Conservation (phyloP, 2,329 filamentous ascomycete genomes). For the Paecilomyces formosus region DNA sequence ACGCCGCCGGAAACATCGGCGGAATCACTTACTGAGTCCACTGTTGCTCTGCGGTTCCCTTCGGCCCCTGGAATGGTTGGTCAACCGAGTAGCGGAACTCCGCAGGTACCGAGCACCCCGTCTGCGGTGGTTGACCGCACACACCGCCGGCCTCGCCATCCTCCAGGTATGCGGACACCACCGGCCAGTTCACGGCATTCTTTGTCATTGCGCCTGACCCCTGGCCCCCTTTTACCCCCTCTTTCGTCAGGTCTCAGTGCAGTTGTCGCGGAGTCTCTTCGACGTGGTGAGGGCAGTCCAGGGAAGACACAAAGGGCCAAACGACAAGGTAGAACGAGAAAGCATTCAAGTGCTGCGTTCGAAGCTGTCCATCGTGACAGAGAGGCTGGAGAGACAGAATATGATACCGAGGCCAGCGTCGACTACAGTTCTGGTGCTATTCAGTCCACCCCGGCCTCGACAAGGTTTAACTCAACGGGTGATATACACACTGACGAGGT, state of each 20-base stretch:
- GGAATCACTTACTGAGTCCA: constrained; percentile 16
- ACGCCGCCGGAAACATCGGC: constrained; percentile 19
- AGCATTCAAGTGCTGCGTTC: constrained; percentile 18
- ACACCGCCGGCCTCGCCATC: constrained; percentile 16
- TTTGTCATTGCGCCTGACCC: constrained; percentile 46
- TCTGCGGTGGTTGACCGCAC: constrained; percentile 10
- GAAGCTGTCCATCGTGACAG: constrained; percentile 11
- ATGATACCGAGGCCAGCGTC: constrained; percentile 11
- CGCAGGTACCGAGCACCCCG: constrained; percentile 8
- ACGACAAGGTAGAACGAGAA: constrained; percentile 19
- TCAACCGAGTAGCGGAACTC: constrained; percentile 4
- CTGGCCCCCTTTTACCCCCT: constrained; percentile 53
- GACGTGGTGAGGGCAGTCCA: constrained; percentile 46
- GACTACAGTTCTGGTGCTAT: constrained; percentile 8
- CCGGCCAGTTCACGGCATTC: constrained; percentile 39
- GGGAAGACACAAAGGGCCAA: constrained; percentile 21
- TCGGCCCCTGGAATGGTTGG: constrained; percentile 28
- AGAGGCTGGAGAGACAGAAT: constrained; percentile 9
- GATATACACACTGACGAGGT: not conserved
- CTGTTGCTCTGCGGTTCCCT: constrained; percentile 31
- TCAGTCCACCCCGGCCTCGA: constrained; percentile 4
- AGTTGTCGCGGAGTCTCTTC: constrained; percentile 57
- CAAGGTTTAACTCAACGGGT: constrained; percentile 4
- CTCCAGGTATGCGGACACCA: constrained; percentile 27
- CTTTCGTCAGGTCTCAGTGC: constrained; percentile 54